Percentiles rank a stretch among this genome's conserved stretches.
These are phyloP conservation scores for Saturnispora diversa DNA, from an alignment of 805 yeast genomes.

Conservation along the genomic window DNA sequence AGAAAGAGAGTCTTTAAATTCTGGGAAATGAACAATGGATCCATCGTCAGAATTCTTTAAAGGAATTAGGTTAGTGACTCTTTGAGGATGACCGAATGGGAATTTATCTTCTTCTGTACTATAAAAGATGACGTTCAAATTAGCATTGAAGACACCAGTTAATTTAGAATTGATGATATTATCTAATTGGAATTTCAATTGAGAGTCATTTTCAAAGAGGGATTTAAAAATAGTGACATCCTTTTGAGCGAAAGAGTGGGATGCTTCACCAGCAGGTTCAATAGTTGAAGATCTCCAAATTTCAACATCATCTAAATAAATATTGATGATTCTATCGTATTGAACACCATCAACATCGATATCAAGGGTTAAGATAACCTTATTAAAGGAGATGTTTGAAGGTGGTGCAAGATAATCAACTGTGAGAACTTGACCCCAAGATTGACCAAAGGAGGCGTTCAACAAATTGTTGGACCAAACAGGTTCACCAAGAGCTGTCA, in stretches of 20 bases:
- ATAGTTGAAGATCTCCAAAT: slow-evolving; percentile 83
- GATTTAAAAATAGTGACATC: slow-evolving; percentile 53
- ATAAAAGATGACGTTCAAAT: slow-evolving; percentile 33
- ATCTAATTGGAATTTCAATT: slow-evolving; percentile 53
- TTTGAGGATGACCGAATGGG: slow-evolving; percentile 1
- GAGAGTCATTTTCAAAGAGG: slow-evolving; percentile 38
- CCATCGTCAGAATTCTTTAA: slow-evolving; percentile 29
- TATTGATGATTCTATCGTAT: slow-evolving; percentile 57
- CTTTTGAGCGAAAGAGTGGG: slow-evolving; percentile 45
- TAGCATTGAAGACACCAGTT: slow-evolving; percentile 53
- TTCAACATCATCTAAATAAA: slow-evolving; percentile 54
- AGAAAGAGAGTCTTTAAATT: slow-evolving; percentile 28
- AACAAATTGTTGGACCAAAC: slow-evolving; percentile 37
- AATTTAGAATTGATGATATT: slow-evolving; percentile 47
- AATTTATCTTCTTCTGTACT: no score
- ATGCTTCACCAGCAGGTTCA: slow-evolving; percentile 54
- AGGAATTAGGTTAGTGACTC: slow-evolving; percentile 28
- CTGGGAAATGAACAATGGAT: slow-evolving; percentile 42
- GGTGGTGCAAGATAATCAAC: slow-evolving; percentile 38
- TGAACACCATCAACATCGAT: slow-evolving; percentile 52
- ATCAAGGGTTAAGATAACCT: slow-evolving; percentile 45
- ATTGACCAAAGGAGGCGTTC: slow-evolving; percentile 44
- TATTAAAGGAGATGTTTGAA: slow-evolving; percentile 36
- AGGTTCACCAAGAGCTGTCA: slow-evolving; percentile 24
- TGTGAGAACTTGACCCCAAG: slow-evolving; percentile 52